These are phyloP conservation scores for Abelmoschus esculentus DNA, from an alignment of 345 rosid species.

Conservation along the genomic window DNA sequence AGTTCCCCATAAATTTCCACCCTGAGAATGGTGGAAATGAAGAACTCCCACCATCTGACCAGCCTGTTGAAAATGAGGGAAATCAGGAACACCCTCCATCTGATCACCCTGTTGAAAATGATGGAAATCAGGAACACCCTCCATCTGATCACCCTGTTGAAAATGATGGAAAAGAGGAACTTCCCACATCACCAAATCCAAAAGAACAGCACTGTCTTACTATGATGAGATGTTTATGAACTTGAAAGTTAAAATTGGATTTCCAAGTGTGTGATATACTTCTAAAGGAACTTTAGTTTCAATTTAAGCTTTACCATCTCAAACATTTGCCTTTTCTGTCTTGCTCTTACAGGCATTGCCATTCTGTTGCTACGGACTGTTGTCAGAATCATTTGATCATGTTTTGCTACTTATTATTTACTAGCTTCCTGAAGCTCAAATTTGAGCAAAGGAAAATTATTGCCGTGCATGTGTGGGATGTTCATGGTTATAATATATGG, in stretches of 20 bases:
- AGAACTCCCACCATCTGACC: conserved; percentile 14
- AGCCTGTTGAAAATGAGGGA: neutral
- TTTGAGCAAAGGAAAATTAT: neutral
- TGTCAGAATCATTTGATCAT: neutral
- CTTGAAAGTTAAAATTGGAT: neutral
- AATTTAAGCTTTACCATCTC: neutral
- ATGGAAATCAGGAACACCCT: conserved; percentile 27
- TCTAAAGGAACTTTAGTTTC: neutral
- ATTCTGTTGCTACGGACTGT: neutral
- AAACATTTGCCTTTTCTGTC: no score
- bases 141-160: conserved; percentile 34
- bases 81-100: conserved; percentile 13
- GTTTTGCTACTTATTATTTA: neutral
- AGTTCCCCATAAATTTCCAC: conserved; percentile 89
- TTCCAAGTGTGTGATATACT: neutral
- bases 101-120: conserved; percentile 33
- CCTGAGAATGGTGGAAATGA: conserved; percentile 52
- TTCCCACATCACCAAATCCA: conserved; percentile 23
- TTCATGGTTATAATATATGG: neutral
- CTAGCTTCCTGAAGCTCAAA: neutral
- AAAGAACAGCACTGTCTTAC: conserved; percentile 19
- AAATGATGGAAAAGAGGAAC: conserved; percentile 28
- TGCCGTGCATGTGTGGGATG: neutral
- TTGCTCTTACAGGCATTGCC: neutral
- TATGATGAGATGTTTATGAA: neutral